These are phyloP conservation scores for Viola odorata DNA, from an alignment of 345 rosid genomes.

Conservation along the genomic window DNA sequence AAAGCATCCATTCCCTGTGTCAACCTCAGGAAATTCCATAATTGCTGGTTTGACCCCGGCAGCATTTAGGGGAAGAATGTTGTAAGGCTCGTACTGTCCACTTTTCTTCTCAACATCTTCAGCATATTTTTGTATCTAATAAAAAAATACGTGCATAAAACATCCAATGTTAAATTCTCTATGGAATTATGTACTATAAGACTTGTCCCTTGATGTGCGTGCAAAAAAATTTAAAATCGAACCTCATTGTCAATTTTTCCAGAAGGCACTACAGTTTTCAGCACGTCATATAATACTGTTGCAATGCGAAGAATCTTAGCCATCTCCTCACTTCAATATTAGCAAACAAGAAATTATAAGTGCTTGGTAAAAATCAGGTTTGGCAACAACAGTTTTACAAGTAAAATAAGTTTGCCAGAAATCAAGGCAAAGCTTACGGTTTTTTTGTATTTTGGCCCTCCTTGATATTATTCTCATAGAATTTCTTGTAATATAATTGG, in stretches of 20 bases:
- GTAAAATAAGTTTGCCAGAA: neutral
- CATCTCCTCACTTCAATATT: slow-evolving; percentile 84
- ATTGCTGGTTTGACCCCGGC: slow-evolving; percentile 60
- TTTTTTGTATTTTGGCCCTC: slow-evolving; percentile 51
- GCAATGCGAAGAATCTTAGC: slow-evolving; percentile 76
- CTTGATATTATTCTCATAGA: slow-evolving; percentile 50
- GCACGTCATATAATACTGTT: slow-evolving; percentile 78
- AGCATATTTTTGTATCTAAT: slow-evolving; percentile 55
- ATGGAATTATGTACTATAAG: slow-evolving; percentile 8
- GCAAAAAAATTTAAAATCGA: neutral
- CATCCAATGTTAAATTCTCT: slow-evolving; percentile 16
- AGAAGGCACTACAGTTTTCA: slow-evolving; percentile 50
- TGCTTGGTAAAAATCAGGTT: slow-evolving; percentile 9
- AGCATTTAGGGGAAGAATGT: slow-evolving; percentile 78
- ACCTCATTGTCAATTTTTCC: slow-evolving; percentile 61
- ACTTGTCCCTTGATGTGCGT: neutral
- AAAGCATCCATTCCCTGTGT: slow-evolving; percentile 13
- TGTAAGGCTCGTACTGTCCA: slow-evolving; percentile 55
- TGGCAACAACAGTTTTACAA: slow-evolving; percentile 1
- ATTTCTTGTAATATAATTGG: slow-evolving; percentile 58
- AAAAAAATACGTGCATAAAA: slow-evolving; percentile 16
- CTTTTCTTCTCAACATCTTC: slow-evolving; percentile 55
- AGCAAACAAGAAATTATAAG: slow-evolving; percentile 10
- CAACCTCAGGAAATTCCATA: slow-evolving; percentile 92
- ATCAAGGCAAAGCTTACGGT: slow-evolving; percentile 53